Percentiles rank a stretch among this genome's conserved stretches.
Evolutionary conservation across 192 early-diverging fungal genomes (phyloP).

Genomic region (Pecoramyces ruminantium): DNA sequence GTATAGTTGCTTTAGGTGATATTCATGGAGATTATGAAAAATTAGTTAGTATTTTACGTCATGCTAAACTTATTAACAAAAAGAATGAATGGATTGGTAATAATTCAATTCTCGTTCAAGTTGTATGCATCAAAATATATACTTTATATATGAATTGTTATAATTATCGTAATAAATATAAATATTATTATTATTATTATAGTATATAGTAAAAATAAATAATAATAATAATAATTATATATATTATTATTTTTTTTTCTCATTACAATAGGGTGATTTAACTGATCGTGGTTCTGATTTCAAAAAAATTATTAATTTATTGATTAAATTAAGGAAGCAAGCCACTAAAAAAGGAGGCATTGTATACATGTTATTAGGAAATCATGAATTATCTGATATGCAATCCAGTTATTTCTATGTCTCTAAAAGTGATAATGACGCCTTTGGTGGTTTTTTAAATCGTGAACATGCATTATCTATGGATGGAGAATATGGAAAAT

Average conservation of each 20-base stretch:
- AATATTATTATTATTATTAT: not conserved
- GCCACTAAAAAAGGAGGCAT: not conserved
- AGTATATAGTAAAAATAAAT: too few species aligned
- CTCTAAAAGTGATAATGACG: not conserved
- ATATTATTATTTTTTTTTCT: not conserved
- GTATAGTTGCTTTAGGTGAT: not conserved
- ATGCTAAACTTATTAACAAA: not conserved
- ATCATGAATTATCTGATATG: not conserved
- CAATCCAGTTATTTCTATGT: not conserved
- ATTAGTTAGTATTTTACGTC: not conserved
- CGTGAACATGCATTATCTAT: too few species aligned
- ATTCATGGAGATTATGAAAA: not conserved
- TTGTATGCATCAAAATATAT: not conserved
- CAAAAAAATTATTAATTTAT: not conserved
- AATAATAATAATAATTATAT: not conserved
- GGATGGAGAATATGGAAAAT: too few species aligned
- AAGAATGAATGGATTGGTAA: not conserved
- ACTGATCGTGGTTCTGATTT: not conserved
- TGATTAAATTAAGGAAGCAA: not conserved
- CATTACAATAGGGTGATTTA: not conserved
- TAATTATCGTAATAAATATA: not conserved
- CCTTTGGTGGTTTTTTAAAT: not conserved
- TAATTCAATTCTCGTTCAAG: not conserved
- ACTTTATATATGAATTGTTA: too few species aligned
- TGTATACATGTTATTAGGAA: not conserved